A percentile compares a stretch with the other conserved stretches of the same genome.
Conservation (phyloP, 345 rosid species). For the Gossypium mustelinum region DNA sequence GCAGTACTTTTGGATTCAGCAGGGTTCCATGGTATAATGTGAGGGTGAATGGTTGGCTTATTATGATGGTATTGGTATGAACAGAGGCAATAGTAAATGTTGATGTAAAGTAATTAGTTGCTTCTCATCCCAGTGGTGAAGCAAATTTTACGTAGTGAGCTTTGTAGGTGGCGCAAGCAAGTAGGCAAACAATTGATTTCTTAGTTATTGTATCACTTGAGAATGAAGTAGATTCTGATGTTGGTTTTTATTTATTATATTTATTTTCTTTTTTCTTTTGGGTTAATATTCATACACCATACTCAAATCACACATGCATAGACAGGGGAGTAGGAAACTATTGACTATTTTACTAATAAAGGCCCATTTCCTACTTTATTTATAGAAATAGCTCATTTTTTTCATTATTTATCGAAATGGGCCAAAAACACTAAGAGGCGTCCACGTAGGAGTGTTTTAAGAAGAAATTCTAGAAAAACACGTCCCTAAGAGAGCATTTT, state of each 20-base stretch:
- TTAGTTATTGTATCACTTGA: neutral
- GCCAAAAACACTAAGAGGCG: no score
- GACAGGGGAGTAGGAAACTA: no score
- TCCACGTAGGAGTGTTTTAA: no score
- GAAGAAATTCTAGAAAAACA: no score
- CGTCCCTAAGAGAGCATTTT: no score
- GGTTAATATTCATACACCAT: no score
- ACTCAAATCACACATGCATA: no score
- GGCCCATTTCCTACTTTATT: no score
- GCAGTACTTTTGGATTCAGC: slow-evolving; percentile 86
- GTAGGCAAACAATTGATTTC: neutral
- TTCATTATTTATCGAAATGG: no score
- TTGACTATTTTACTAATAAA: no score
- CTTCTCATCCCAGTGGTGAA: neutral
- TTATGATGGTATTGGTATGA: neutral
- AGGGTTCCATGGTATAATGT: slow-evolving; percentile 56
- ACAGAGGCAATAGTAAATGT: slow-evolving; percentile 24
- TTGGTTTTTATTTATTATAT: neutral
- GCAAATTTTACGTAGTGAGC: neutral
- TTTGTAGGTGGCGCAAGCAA: slow-evolving; percentile 6
- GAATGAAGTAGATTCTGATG: slow-evolving; percentile 12
- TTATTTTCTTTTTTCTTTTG: neutral
- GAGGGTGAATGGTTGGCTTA: slow-evolving; percentile 1
- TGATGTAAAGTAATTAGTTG: slow-evolving; percentile 21
- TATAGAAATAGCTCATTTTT: no score